These are phyloP conservation scores for Podila horticola DNA, from an alignment of 192 early-diverging fungal species.

Conservation along the genomic window DNA sequence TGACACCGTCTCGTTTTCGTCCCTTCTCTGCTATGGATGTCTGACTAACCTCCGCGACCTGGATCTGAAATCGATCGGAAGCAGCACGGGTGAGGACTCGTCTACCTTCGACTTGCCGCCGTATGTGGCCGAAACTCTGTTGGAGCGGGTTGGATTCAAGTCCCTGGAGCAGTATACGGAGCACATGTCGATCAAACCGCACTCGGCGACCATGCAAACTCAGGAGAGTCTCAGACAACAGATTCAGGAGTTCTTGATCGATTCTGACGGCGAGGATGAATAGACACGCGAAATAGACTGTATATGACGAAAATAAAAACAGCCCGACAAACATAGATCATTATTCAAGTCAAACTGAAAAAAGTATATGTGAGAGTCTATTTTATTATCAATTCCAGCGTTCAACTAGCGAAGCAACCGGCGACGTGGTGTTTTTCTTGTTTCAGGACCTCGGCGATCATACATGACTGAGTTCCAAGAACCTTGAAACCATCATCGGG, in stretches of 20 bases:
- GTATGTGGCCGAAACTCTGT: conserved; percentile 51
- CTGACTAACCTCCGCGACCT: conserved; percentile 61
- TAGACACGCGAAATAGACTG: neutral
- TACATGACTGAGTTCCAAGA: no score
- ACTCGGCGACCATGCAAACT: conserved; percentile 11
- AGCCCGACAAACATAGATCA: no score
- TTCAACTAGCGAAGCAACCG: no score
- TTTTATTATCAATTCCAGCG: no score
- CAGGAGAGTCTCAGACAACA: conserved; percentile 64
- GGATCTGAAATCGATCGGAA: conserved; percentile 43
- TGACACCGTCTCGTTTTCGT: conserved; percentile 32
- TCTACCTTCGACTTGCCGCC: conserved; percentile 52
- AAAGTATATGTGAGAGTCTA: no score
- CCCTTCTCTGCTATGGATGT: conserved; percentile 63
- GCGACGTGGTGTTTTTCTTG: no score
- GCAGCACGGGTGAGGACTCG: conserved; percentile 2
- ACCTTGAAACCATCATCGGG: no score
- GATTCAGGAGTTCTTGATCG: conserved; percentile 73
- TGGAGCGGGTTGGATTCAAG: conserved; percentile 23
- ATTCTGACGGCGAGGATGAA: conserved; percentile 61
- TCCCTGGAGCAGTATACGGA: conserved; percentile 21
- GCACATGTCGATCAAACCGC: neutral
- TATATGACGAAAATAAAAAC: no score
- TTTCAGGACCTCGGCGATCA: no score
- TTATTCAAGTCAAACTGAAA: no score